Conservation (phyloP, 2,329 filamentous ascomycete species). For the Triangularia verruculosa region DNA sequence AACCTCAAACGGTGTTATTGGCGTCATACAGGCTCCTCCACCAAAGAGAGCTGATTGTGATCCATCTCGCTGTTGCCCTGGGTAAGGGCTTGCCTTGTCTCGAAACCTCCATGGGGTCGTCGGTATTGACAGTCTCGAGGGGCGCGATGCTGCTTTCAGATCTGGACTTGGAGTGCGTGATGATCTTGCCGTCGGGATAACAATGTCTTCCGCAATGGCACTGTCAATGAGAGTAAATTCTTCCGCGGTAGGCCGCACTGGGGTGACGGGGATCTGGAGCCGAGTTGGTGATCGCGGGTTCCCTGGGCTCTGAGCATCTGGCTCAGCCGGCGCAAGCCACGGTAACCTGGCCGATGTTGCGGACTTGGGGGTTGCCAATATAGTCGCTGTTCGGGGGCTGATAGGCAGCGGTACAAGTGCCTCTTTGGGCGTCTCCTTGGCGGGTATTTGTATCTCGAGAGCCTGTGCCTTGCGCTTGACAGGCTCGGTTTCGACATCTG, state of each 20-base stretch:
- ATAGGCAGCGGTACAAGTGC: not conserved
- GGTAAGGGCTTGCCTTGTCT: slow-evolving; percentile 23
- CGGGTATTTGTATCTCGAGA: not conserved
- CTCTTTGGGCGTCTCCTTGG: not conserved
- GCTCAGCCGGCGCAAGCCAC: slow-evolving; percentile 17
- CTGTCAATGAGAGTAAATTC: slow-evolving; percentile 20
- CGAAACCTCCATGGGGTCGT: slow-evolving; percentile 22
- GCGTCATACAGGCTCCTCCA: slow-evolving; percentile 25
- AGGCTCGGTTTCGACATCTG: not conserved
- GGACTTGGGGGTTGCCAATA: slow-evolving; percentile 9
- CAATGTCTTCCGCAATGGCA: slow-evolving; percentile 22
- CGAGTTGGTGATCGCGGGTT: slow-evolving; percentile 22
- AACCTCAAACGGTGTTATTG: slow-evolving; percentile 27
- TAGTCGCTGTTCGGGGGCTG: not conserved
- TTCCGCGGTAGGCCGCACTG: not conserved
- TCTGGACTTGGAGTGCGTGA: slow-evolving; percentile 4
- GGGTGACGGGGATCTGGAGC: slow-evolving; percentile 20
- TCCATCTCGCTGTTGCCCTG: slow-evolving; percentile 20
- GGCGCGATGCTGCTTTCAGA: slow-evolving; percentile 5
- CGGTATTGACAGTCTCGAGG: slow-evolving; percentile 8
- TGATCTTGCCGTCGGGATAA: slow-evolving; percentile 18
- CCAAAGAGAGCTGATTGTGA: slow-evolving; percentile 24
- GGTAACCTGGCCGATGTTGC: slow-evolving; percentile 11
- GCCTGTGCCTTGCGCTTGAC: not conserved
- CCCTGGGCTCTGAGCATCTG: not conserved